Evolutionary conservation across 176 grass and related monocot species (phyloP).

Genomic region (Aegilops sharonensis): DNA sequence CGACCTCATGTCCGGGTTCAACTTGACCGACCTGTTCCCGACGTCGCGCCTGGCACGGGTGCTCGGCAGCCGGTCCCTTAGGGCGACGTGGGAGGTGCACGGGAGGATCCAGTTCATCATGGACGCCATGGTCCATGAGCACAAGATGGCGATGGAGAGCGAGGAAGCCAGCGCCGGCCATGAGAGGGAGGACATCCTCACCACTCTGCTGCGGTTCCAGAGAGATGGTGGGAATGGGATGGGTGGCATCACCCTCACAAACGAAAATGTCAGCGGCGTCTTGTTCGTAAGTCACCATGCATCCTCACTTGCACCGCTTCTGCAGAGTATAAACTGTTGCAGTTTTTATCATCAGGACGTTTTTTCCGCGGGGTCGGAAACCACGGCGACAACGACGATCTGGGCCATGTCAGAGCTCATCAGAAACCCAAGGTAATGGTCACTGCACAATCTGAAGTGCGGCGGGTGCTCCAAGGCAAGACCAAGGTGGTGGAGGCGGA

Average conservation of each 20-base stretch:
- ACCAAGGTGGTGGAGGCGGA: background rate
- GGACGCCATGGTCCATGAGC: background rate
- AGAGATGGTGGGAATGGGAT: background rate
- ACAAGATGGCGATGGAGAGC: background rate
- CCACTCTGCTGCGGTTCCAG: background rate
- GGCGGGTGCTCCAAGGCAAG: background rate
- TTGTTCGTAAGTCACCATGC: background rate
- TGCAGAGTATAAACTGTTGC: too few relatives aligned
- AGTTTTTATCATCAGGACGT: conserved; percentile 26
- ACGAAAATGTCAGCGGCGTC: background rate
- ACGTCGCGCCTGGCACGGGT: background rate
- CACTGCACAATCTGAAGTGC: conserved; percentile 32
- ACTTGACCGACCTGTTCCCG: conserved; percentile 33
- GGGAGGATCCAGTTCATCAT: background rate
- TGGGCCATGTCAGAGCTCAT: conserved; percentile 33
- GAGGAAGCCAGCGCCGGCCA: too few relatives aligned
- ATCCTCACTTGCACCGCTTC: too few relatives aligned
- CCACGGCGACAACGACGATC: conserved; percentile 15
- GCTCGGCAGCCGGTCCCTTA: background rate
- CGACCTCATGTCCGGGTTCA: conserved; percentile 26
- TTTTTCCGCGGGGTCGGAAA: conserved; percentile 38
- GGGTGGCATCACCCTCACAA: background rate
- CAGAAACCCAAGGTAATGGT: background rate
- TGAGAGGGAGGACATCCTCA: background rate
- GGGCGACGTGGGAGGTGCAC: background rate